phyloP scores from a whole-genome alignment of 1,284 basidiomycete genomes.

The Austropuccinia psidii region DNA sequence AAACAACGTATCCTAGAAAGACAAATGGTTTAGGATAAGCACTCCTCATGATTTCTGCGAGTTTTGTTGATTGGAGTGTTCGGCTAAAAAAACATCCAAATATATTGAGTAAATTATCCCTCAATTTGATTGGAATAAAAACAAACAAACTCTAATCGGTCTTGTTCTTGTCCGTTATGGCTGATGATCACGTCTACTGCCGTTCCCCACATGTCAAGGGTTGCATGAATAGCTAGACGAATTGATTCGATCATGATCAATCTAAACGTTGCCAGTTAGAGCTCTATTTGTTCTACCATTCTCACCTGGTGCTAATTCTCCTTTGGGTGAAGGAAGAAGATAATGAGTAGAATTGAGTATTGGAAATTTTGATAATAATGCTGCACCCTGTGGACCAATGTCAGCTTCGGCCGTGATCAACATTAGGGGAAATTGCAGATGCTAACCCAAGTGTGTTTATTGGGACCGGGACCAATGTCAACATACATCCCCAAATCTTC shows the following conservation, averaged over 20 bases:
- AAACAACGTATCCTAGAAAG: slow-evolving; percentile 78
- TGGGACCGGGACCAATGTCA: slow-evolving; percentile 72
- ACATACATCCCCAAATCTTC: slow-evolving; percentile 70
- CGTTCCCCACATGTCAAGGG: slow-evolving; percentile 73
- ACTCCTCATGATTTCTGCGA: slow-evolving; percentile 69
- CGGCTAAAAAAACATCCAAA: slow-evolving; percentile 65
- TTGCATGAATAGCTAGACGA: slow-evolving; percentile 73
- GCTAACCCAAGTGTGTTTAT: slow-evolving; percentile 70
- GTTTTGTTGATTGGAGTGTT: slow-evolving; percentile 72
- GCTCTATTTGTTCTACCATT: neutral
- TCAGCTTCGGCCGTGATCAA: neutral
- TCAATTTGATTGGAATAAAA: neutral
- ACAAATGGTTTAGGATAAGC: slow-evolving; percentile 69
- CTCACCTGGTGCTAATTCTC: slow-evolving; percentile 69
- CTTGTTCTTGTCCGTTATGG: slow-evolving; percentile 71
- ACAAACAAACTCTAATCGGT: slow-evolving; percentile 29
- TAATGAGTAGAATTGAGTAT: slow-evolving; percentile 84
- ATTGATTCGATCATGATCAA: neutral
- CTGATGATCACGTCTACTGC: slow-evolving; percentile 73
- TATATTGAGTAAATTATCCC: slow-evolving; percentile 22
- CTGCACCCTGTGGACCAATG: slow-evolving; percentile 54
- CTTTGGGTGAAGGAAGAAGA: slow-evolving; percentile 72
- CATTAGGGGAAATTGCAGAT: slow-evolving; percentile 6
- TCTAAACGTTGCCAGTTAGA: neutral
- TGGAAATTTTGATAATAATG: slow-evolving; percentile 79